Conservation (phyloP, 768 basidiomycete genomes). For the Lentinula boryana region DNA sequence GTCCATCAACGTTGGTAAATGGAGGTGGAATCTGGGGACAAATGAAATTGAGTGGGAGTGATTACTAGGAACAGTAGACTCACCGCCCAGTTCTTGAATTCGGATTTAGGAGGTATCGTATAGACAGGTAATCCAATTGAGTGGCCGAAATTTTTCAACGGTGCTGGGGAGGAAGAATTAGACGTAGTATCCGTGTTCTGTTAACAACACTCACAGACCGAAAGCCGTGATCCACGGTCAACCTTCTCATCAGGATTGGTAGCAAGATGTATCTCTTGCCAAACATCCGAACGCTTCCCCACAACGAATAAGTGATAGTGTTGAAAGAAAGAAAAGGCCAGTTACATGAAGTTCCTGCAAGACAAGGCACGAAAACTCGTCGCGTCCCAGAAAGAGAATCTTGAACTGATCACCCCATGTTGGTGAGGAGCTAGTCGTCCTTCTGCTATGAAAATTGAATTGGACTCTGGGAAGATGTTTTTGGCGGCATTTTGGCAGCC, state of each 20-base stretch:
- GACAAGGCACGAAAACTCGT: constrained; percentile 78
- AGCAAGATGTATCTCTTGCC: constrained; percentile 60
- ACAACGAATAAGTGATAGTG: constrained; percentile 5
- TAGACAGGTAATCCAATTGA: constrained; percentile 48
- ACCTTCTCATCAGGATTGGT: constrained; percentile 65
- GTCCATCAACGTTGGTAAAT: constrained; percentile 15
- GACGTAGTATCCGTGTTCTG: neutral
- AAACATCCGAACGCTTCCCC: constrained; percentile 53
- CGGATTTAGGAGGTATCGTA: constrained; percentile 54
- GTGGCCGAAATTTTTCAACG: constrained; percentile 57
- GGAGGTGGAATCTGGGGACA: constrained; percentile 33
- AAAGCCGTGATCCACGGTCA: constrained; percentile 54
- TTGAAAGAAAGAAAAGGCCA: constrained; percentile 26
- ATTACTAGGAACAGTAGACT: constrained; percentile 11
- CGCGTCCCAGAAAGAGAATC: constrained; percentile 86
- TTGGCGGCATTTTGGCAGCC: neutral
- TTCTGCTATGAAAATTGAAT: neutral
- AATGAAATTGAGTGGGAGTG: neutral
- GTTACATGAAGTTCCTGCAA: constrained; percentile 50
- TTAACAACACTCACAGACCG: constrained; percentile 41
- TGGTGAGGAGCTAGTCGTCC: neutral
- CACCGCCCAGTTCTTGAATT: constrained; percentile 65
- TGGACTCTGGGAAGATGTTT: neutral
- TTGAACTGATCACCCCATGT: constrained; percentile 38
- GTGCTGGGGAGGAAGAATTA: constrained; percentile 41